These are phyloP conservation scores for Penicillium waksmanii DNA, from an alignment of 495 filamentous ascomycete species.

Conservation along the genomic window DNA sequence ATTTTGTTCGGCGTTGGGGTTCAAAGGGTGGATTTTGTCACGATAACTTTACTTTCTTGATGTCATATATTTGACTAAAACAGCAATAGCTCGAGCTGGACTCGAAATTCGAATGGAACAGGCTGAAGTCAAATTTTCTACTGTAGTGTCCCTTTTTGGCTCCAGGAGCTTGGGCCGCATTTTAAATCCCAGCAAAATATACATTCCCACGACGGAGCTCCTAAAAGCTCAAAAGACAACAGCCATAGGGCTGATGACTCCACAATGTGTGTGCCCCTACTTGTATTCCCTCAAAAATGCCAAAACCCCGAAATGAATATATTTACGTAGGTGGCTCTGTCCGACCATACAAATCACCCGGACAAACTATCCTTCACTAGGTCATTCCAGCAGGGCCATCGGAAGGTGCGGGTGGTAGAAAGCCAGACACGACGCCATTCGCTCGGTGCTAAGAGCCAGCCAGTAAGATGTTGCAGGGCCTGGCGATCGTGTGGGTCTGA, in stretches of 20 bases:
- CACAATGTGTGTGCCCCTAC: neutral
- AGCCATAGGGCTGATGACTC: neutral
- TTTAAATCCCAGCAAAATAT: neutral
- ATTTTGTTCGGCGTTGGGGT: neutral
- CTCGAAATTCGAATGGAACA: neutral
- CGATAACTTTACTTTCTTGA: neutral
- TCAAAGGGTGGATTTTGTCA: neutral
- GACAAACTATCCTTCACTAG: neutral
- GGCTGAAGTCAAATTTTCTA: neutral
- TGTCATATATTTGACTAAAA: neutral
- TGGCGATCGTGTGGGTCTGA: conserved; percentile 8
- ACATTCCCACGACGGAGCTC: neutral
- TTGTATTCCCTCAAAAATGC: no score
- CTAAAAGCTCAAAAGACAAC: neutral
- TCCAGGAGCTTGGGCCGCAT: neutral
- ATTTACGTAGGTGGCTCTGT: neutral
- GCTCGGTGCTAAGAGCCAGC: neutral
- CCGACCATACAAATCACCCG: neutral
- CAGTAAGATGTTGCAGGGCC: neutral
- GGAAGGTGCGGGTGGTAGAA: neutral
- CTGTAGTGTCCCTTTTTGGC: neutral
- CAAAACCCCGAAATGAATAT: neutral
- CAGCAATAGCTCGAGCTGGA: neutral
- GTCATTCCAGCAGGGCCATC: neutral
- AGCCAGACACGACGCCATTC: neutral